Base-by-base conservation (phyloP, 2,329 filamentous ascomycete genomes). In the Alternaria viburni region DNA sequence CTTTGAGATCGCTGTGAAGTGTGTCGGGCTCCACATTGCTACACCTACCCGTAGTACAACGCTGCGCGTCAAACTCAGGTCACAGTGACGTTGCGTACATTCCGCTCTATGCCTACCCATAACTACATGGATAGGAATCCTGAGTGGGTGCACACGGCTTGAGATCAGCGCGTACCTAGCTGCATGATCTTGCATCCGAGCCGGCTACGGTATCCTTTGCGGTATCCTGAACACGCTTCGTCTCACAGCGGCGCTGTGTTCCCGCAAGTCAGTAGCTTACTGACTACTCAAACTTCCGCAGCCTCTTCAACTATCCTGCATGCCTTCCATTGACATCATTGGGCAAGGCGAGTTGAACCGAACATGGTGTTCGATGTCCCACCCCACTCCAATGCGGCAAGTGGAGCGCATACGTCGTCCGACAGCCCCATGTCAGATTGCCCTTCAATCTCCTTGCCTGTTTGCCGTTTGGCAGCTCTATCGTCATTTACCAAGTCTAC, bases 151-250 rank as follows among this genome's bases (percentile, higher is more conserved):
- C 32, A 30, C 17, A 43, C 41, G 30, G 25, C 9, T 46, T 28
- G 25, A 43, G 13, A n/a, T 49, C 47, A 54, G 28, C 47, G 28
- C 15, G 28, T 15, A 21, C 36, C 41, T 58, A 64, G 61, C 49
- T 57, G 54, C 64, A 64, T 61, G 23, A 66, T 66, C 64, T 61
- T 59, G 57, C 57, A 61, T 57, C 36, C 46, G 26, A n/a, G 44
- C 45, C 55, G 32, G 44, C 25, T 41, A 51, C 49, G 23, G 51
- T 36, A 36, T 45, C 28, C 54, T 54, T 44, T 32, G 36, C 28
- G 15, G n/a, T 26, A 46, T 30, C 36, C 13, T 28, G 47, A 32
- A 36, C 25, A 19, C 36, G 19, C 28, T 32, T 36, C n/a, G 43
- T 17, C 25, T 13, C 49, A 59, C 19, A 28, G 21, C 26, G 21